phyloP scores from a whole-genome alignment of 768 basidiomycete species.

The Hericium erinaceus region DNA sequence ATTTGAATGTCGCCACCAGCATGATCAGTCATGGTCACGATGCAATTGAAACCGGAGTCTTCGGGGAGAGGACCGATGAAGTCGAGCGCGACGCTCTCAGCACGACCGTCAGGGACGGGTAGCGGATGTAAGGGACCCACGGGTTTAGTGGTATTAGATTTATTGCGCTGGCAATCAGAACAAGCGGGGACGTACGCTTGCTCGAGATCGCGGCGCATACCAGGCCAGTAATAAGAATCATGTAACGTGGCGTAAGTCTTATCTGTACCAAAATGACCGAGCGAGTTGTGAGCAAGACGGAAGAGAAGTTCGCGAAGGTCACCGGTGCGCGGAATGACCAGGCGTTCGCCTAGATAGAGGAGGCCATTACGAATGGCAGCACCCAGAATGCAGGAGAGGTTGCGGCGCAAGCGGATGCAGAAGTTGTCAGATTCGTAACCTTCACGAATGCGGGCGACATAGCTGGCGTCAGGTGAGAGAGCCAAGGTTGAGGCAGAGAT shows the following conservation, averaged over 20 bases:
- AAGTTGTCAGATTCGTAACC: neutral
- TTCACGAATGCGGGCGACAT: too few species aligned
- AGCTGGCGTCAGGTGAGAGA: too few species aligned
- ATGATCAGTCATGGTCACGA: conserved; percentile 20
- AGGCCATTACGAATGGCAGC: neutral
- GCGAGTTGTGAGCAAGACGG: neutral
- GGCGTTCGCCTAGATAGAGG: neutral
- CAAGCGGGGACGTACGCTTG: conserved; percentile 20
- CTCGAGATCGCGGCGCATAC: conserved; percentile 13
- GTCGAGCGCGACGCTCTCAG: conserved; percentile 19
- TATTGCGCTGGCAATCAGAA: conserved; percentile 23
- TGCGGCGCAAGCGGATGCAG: neutral
- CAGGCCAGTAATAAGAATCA: neutral
- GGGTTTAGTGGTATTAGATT: conserved; percentile 16
- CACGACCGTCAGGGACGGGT: conserved; percentile 13
- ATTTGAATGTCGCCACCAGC: conserved; percentile 10
- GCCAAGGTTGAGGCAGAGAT: too few species aligned
- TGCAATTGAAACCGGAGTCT: conserved; percentile 17
- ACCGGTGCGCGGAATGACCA: neutral
- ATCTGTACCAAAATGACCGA: neutral
- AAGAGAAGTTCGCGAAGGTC: neutral
- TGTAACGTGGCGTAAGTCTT: neutral
- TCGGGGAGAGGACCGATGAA: conserved; percentile 23
- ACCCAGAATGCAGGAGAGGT: neutral
- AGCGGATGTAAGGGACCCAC: conserved; percentile 19